Percentiles rank a stretch among this genome's conserved stretches.
Evolutionary conservation across 2,329 filamentous ascomycete genomes (phyloP).

Genomic region (Pyrenochaeta sp.): DNA sequence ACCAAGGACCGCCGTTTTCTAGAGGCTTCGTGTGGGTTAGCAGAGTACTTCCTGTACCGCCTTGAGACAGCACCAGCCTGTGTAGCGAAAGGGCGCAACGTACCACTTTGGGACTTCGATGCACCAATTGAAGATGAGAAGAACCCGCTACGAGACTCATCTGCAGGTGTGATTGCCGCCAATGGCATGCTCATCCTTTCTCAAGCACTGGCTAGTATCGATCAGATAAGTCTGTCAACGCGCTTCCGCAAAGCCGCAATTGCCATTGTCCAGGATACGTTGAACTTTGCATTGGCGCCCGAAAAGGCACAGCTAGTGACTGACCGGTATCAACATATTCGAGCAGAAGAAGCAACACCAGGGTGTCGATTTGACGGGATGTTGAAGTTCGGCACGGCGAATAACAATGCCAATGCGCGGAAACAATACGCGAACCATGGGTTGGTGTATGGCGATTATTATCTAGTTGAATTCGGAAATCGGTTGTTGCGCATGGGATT

Average conservation of each 20-base stretch:
- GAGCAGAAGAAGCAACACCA: conserved; percentile 26
- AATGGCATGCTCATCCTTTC: conserved; percentile 47
- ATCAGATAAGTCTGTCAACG: conserved; percentile 42
- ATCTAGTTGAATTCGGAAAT: conserved; percentile 55
- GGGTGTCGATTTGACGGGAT: conserved; percentile 51
- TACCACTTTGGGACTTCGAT: conserved; percentile 60
- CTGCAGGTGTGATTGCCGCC: conserved; percentile 51
- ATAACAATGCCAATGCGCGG: conserved; percentile 54
- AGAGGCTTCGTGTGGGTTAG: conserved; percentile 51
- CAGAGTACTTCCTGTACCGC: conserved; percentile 55
- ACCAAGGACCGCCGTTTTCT: conserved; percentile 52
- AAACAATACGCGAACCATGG: conserved; percentile 55
- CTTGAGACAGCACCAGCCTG: conserved; percentile 39
- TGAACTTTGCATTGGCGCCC: conserved; percentile 35
- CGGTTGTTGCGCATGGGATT: conserved; percentile 44
- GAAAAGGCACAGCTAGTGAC: conserved; percentile 26
- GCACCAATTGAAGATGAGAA: conserved; percentile 48
- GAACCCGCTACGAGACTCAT: conserved; percentile 50
- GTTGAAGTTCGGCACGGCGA: conserved; percentile 55
- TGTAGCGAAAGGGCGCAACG: conserved; percentile 26
- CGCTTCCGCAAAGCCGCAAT: conserved; percentile 22
- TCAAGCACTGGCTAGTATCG: conserved; percentile 33
- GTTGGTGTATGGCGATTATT: conserved; percentile 58
- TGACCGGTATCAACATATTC: conserved; percentile 23
- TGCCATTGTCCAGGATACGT: conserved; percentile 25